phyloP scores from a whole-genome alignment of 1,284 basidiomycete genomes.

The Irpex sp. region DNA sequence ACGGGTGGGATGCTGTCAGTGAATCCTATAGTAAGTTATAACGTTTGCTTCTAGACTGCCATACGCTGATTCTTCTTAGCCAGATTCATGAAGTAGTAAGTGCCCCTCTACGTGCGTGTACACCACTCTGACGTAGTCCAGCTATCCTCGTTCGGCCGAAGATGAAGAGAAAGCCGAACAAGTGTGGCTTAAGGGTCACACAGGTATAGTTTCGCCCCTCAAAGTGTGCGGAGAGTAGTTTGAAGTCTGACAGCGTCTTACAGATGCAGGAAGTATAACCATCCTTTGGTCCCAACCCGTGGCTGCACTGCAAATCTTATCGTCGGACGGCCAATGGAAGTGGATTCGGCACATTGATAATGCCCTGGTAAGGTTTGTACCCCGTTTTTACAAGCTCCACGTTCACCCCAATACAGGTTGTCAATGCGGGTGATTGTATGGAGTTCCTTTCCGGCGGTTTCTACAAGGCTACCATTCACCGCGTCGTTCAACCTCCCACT shows the following conservation, averaged over 20 bases:
- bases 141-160: conserved; percentile 42
- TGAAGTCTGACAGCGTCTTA: neutral
- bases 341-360: conserved; percentile 60
- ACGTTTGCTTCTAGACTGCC: neutral
- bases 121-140: conserved; percentile 11
- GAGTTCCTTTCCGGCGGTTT: conserved; percentile 42
- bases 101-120: neutral
- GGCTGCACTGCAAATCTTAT: conserved; percentile 52
- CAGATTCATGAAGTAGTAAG: conserved; percentile 56
- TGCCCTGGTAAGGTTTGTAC: conserved; percentile 39
- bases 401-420: neutral
- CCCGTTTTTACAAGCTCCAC: neutral
- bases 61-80: conserved; percentile 25
- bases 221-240: neutral
- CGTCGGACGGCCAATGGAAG: conserved; percentile 48
- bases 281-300: conserved; percentile 62
- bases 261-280: conserved; percentile 55
- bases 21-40: conserved; percentile 27
- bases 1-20: conserved; percentile 24
- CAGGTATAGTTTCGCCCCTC: conserved; percentile 32
- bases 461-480: conserved; percentile 39
- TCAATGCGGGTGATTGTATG: conserved; percentile 40
- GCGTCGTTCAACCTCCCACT: conserved; percentile 44
- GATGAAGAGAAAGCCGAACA: conserved; percentile 53
- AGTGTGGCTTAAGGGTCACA: conserved; percentile 62